Base-by-base conservation (phyloP, 2,329 filamentous ascomycete species). In the Eutypella sp. region DNA sequence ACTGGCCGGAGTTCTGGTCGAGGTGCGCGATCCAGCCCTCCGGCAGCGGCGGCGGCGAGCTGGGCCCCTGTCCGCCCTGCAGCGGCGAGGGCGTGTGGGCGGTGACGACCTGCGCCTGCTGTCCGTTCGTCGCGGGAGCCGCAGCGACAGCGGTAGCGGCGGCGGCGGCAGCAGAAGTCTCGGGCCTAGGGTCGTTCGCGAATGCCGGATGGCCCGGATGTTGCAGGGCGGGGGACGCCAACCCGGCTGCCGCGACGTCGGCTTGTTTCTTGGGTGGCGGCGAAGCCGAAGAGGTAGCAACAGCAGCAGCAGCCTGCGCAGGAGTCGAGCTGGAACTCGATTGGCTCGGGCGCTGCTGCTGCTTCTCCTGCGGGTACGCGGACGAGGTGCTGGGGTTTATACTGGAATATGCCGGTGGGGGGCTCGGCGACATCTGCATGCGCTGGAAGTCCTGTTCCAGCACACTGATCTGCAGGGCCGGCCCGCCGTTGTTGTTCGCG, bases 21-120 rank as follows among this genome's bases (percentile, higher is more conserved):
- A 97, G 76, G 65, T 97, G 93, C 18, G 93, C 89, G 60, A 99
- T 97, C 93, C 93, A 99, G 27, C 93, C 93, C 69, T 99, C 93
- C 5, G 93, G 93, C 15, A 99, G 76, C 2, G 92, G 93, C 19
- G 93, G 93, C 25, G 93, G 93, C 15, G 90, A 95, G 22, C 85
- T 81, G 24, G 89, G 89, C 1, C 85, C 64, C 47, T 67, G 66
- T 1, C 61, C 51, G 20, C 50, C 62, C 40, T 65, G 63, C 41
- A 74, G 67, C n/a, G 73, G 67, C 0, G 73, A 73, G 1, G 69
- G 67, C 9, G 69, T 72, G 41, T 71, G 70, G 24, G n/a, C n/a
- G n/a, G 66, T 48, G 13, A 56, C 48, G 3, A 49, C 62, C 51
- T 78, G 67, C 53, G 68, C 54, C 54, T 69, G 56, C 50, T 78